Base-by-base conservation (phyloP, 306 rosid species). In the Hylodesmum podocarpum region DNA sequence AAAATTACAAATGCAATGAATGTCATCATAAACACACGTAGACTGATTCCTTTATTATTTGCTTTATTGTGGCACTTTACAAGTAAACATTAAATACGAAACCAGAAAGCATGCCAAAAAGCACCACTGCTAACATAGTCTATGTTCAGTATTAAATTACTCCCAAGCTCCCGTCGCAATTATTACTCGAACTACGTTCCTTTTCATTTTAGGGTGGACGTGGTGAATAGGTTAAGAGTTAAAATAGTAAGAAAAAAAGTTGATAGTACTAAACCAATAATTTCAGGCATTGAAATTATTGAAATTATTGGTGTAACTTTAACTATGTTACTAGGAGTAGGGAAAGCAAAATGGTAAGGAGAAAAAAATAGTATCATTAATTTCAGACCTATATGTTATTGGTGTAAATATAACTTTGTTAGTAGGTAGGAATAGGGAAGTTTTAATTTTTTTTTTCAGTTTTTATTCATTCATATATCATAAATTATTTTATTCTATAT, bases 11-110 rank as follows among this genome's bases (percentile, higher is more conserved):
- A 63, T 63, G 25, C 51, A 79, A 63, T 37, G 78, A 71, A 71
- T 62, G 49, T 39, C 49, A 37, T 63, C 64, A 33, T 73, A 37
- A 19, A 47, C 59, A 73, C 61, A 78, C 76, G 22, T 68, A 68
- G 51, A 68, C 31, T 8, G 15, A 57, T 44, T 67, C 69, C 59
- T 77, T 77, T 67, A 39, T 31, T 39, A 21, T 25, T 39, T 16
- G 47, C 78, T 72, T 79, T 53, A 29, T 62, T 37, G 24, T 13
- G 57, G n/a, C 61, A 47, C 74, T 80, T 72, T 63, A 79, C 67
- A 51, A 62, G 62, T 64, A 41, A 40, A 65, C 34, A 8, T 31
- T 49, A 41, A 65, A 65, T 73, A 31, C 54, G 25, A 80, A 31
- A 73, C 47, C 57, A 5, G 50, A 72, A 41, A 64, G 77, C 43